Evolutionary conservation across 2,329 filamentous ascomycete genomes (phyloP), one percentile per base, ranked within the genome.

Genomic region (Aureobasidium vineae): DNA sequence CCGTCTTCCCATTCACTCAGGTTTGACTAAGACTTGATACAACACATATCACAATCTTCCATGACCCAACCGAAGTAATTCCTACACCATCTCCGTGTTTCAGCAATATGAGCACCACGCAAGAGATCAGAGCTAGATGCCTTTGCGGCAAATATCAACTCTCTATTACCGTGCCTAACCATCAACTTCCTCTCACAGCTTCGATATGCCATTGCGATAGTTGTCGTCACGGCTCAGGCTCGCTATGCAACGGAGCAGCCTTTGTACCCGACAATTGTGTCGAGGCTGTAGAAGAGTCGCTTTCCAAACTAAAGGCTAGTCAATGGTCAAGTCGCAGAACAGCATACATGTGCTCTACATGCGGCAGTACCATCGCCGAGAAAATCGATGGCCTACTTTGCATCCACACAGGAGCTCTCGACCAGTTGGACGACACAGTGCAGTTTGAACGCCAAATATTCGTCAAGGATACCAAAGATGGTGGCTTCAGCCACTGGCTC

Each of bases 261-360:
- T 54, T 21, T 5, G 33, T 54, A 5, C 61, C 61, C 2, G 36
- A 41, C 11, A 63, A 73, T 26, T 70, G 71, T 31, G 77, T 78
- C 33, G 54, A 73, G 16, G 70, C 75, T 19, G 63, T 71, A 5
- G 28, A 66, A 26, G 31, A 57, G 1, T 70, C 73, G 2, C 70
- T 81, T 36, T 68, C 74, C 16, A 70, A 72, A 7, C 75, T 84
- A 4, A 78, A 74, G 6, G 68, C 75, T 56, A 85, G 84, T 70
- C 70, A 73, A 19, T 79, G 81, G 65, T 81, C 81, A 1, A 70
- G 77, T 11, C 70, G 74, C 13, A 69, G 81, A 36, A 79, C 72
- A 43, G 77, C 79, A 21, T 83, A 80, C 70, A 83, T 83, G 71
- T 86, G 84, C 72, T 73, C 72, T 19, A 81, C 74, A 28, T 86